Conservation (phyloP, 768 basidiomycete species). For the Dendrothele bispora region DNA sequence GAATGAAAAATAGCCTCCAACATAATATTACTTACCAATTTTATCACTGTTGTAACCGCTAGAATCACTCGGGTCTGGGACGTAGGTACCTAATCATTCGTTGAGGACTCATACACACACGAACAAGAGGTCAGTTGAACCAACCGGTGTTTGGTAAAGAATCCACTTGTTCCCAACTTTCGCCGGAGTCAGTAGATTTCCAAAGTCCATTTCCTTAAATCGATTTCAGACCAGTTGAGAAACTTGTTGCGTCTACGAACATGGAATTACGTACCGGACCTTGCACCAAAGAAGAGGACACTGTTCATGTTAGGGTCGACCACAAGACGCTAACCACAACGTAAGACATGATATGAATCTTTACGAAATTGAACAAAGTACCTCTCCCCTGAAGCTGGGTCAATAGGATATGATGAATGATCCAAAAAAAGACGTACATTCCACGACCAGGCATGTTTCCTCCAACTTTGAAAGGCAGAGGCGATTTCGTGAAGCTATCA, state of each 20-base stretch:
- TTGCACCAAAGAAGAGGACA: conserved; percentile 62
- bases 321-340: conserved; percentile 45
- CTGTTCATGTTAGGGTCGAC: conserved; percentile 63
- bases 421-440: conserved; percentile 37
- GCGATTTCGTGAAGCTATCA: conserved; percentile 47
- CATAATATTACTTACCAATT: no score
- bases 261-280: no score
- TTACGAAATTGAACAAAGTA: conserved; percentile 14
- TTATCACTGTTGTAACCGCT: no score
- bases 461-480: conserved; percentile 59
- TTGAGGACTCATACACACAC: no score
- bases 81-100: conserved; percentile 59
- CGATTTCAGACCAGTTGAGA: no score
- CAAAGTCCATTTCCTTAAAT: conserved; percentile 65
- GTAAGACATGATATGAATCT: not conserved
- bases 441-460: conserved; percentile 70
- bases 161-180: conserved; percentile 58
- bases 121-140: no score
- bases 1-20: no score
- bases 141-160: conserved; percentile 60
- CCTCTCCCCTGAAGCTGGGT: conserved; percentile 44
- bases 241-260: no score
- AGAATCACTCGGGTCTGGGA: conserved; percentile 50
- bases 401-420: conserved; percentile 5
- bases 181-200: conserved; percentile 61